Evolutionary conservation across 371 early-diverging fungal species (phyloP).

Genomic region (Catenaria anguillulae): DNA sequence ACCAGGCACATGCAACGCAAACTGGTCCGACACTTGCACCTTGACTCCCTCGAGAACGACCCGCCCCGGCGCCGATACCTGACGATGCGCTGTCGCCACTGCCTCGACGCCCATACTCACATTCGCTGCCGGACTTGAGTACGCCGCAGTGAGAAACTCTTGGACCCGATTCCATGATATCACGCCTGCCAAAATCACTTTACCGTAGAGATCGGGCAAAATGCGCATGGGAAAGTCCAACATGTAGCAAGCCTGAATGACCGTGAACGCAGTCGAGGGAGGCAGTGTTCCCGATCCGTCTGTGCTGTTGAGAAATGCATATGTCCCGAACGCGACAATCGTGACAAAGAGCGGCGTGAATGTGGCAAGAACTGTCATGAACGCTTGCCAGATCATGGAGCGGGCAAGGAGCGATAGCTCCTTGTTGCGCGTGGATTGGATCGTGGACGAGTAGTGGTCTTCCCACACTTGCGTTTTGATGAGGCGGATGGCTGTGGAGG

Average conservation of each 20-base stretch:
- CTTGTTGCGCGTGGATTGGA: slow-evolving; percentile 33
- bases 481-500: slow-evolving; percentile 28
- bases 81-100: too few relatives aligned
- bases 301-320: not conserved
- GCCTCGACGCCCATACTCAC: too few relatives aligned
- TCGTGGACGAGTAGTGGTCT: slow-evolving; percentile 19
- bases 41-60: too few relatives aligned
- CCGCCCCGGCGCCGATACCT: too few relatives aligned
- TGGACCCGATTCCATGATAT: slow-evolving; percentile 28
- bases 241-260: slow-evolving; percentile 19
- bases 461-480: slow-evolving; percentile 35
- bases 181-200: slow-evolving; percentile 20
- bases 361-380: not conserved
- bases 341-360: not conserved
- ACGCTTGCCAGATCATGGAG: not conserved
- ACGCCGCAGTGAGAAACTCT: slow-evolving; percentile 19
- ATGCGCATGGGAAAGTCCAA: slow-evolving; percentile 27
- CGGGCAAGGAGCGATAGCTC: slow-evolving; percentile 26
- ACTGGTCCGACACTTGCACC: too few relatives aligned
- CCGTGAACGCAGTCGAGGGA: not conserved
- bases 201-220: slow-evolving; percentile 14
- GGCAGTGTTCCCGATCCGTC: not conserved
- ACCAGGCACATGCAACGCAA: too few relatives aligned
- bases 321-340: not conserved
- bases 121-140: not conserved